phyloP scores from a whole-genome alignment of 495 filamentous ascomycete species.

The Podospora comata region DNA sequence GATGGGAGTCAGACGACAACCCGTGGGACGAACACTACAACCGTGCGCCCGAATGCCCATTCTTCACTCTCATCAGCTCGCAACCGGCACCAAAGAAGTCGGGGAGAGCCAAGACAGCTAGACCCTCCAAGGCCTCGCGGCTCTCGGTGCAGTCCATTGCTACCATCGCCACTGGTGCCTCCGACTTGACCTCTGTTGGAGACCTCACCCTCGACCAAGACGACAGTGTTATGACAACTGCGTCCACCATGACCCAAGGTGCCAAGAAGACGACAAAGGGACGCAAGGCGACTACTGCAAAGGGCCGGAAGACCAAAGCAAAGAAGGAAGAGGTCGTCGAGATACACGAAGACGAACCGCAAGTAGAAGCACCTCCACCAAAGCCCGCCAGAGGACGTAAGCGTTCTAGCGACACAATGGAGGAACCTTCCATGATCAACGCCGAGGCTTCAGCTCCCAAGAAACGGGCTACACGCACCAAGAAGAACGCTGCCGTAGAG shows the following conservation, averaged over 20 bases:
- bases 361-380: slow-evolving; percentile 36
- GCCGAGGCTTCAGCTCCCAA: slow-evolving; percentile 60
- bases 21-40: slow-evolving; percentile 84
- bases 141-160: slow-evolving; percentile 65
- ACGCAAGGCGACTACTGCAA: slow-evolving; percentile 33
- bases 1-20: slow-evolving; percentile 88
- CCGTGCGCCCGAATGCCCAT: slow-evolving; percentile 74
- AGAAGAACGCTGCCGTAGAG: slow-evolving; percentile 29
- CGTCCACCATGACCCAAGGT: slow-evolving; percentile 54
- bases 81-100: slow-evolving; percentile 48
- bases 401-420: slow-evolving; percentile 59
- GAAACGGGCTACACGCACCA: slow-evolving; percentile 59
- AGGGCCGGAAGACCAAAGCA: slow-evolving; percentile 49
- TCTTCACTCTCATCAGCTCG: slow-evolving; percentile 61
- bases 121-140: slow-evolving; percentile 66
- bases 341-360: slow-evolving; percentile 41
- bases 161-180: slow-evolving; percentile 53
- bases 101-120: slow-evolving; percentile 49
- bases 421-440: slow-evolving; percentile 39
- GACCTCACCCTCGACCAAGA: slow-evolving; percentile 57
- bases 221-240: slow-evolving; percentile 63
- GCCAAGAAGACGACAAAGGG: slow-evolving; percentile 48
- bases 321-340: slow-evolving; percentile 61
- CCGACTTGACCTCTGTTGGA: slow-evolving; percentile 48
- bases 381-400: slow-evolving; percentile 58